These are phyloP conservation scores for Trametes pubescens DNA, from an alignment of 1,284 basidiomycete genomes.

Conservation along the genomic window DNA sequence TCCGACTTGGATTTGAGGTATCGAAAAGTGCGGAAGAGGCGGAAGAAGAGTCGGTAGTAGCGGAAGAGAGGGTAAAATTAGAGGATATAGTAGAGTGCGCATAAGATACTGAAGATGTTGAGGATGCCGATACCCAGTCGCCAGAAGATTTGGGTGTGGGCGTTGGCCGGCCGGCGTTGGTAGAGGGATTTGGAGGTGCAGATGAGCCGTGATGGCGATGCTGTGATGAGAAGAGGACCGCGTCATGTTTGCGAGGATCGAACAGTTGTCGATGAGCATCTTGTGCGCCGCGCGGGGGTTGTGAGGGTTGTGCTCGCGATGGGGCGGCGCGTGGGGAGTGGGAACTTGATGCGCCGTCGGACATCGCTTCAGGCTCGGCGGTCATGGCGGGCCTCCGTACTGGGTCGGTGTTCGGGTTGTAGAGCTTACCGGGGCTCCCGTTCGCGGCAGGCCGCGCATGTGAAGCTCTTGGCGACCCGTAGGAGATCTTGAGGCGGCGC, in stretches of 20 bases:
- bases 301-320: conserved; percentile 40
- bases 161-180: conserved; percentile 46
- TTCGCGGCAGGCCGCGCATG: conserved; percentile 44
- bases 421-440: conserved; percentile 60
- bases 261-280: conserved; percentile 70
- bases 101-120: conserved; percentile 71
- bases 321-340: conserved; percentile 53
- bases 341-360: conserved; percentile 61
- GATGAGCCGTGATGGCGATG: conserved; percentile 51
- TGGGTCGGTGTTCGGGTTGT: conserved; percentile 75
- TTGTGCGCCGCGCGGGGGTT: conserved; percentile 46
- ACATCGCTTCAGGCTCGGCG: conserved; percentile 67
- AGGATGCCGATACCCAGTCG: conserved; percentile 78
- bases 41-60: conserved; percentile 75
- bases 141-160: conserved; percentile 67
- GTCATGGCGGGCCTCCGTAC: conserved; percentile 63
- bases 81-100: conserved; percentile 76
- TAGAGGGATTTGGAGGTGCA: conserved; percentile 21
- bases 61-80: conserved; percentile 77
- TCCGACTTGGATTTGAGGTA: conserved; percentile 45
- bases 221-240: conserved; percentile 77
- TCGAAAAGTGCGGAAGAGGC: conserved; percentile 72
- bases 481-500: conserved; percentile 70
- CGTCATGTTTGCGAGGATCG: conserved; percentile 86
- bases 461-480: conserved; percentile 47